Percentiles rank a stretch among this genome's conserved stretches.
Conservation (phyloP, 2,329 filamentous ascomycete genomes). For the Penicillium sp. region DNA sequence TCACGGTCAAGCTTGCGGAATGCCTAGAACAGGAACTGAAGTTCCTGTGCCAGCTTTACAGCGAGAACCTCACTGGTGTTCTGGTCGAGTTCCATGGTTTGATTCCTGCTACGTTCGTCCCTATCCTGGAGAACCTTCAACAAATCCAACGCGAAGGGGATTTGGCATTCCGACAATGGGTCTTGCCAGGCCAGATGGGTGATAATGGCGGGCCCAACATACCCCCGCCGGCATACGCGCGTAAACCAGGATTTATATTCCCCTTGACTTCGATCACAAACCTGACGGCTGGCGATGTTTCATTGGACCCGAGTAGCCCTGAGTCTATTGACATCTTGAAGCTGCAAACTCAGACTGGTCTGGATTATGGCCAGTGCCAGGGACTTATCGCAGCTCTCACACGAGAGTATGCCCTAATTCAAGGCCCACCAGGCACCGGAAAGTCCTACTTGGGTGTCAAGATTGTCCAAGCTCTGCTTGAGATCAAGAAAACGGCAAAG, state of each 20-base stretch:
- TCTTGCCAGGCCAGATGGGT: conserved; percentile 1
- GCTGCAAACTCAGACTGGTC: conserved; percentile 7
- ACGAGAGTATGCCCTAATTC: conserved; percentile 16
- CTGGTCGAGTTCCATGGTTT: conserved; percentile 12
- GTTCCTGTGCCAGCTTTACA: conserved; percentile 3
- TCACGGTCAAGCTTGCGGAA: conserved; percentile 14
- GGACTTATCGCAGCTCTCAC: conserved; percentile 14
- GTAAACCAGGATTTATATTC: conserved; percentile 7
- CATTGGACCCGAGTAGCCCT: conserved; percentile 1
- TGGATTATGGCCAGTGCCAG: conserved; percentile 11
- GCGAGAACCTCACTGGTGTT: neutral
- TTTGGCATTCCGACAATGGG: conserved; percentile 5
- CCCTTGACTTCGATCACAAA: conserved; percentile 4
- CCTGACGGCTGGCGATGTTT: neutral
- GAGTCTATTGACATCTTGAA: conserved; percentile 2
- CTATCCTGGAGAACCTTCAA: conserved; percentile 10
- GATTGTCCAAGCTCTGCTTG: conserved; percentile 8
- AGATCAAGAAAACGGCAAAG: neutral
- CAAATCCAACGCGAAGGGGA: conserved; percentile 6
- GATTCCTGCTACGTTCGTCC: conserved; percentile 9
- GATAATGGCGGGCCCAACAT: neutral
- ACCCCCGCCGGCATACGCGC: conserved; percentile 8
- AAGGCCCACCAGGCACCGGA: conserved; percentile 16
- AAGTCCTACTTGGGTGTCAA: conserved; percentile 12
- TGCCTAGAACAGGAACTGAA: conserved; percentile 1